Percentiles rank a stretch among this genome's conserved stretches.
Evolutionary conservation across 2,329 filamentous ascomycete genomes (phyloP).

Genomic region (Phialocephala sp.): DNA sequence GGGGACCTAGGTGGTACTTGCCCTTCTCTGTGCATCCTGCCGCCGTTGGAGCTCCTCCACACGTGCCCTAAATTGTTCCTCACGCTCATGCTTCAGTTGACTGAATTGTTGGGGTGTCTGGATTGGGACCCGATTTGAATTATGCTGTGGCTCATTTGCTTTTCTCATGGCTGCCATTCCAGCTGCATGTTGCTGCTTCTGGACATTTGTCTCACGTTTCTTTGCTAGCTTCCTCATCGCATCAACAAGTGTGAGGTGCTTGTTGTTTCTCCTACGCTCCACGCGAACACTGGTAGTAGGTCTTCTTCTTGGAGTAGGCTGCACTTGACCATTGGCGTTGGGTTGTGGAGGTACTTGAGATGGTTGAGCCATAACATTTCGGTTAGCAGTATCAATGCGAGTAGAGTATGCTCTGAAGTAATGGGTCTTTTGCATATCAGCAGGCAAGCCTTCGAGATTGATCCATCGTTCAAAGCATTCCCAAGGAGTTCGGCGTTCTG

Average conservation of each 20-base stretch:
- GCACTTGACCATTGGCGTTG: conserved; percentile 51
- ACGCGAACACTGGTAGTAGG: conserved; percentile 83
- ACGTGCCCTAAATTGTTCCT: conserved; percentile 69
- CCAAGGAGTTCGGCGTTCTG: conserved; percentile 92
- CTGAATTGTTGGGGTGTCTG: conserved; percentile 89
- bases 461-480: conserved; percentile 99
- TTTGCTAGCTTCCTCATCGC: conserved; percentile 95
- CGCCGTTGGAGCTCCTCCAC: conserved; percentile 53
- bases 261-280: conserved; percentile 83
- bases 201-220: conserved; percentile 83
- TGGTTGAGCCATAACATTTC: conserved; percentile 49
- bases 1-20: conserved; percentile 46
- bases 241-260: conserved; percentile 87
- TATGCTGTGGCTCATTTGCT: conserved; percentile 66
- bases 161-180: conserved; percentile 83
- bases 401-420: conserved; percentile 82
- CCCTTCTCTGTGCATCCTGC: conserved; percentile 56
- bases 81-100: conserved; percentile 83
- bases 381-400: conserved; percentile 65
- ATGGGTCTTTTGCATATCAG: conserved; percentile 92
- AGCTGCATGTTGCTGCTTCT: conserved; percentile 86
- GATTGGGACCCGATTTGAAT: conserved; percentile 49
- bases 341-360: conserved; percentile 39
- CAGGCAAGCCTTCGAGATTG: conserved; percentile 84
- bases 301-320: conserved; percentile 63